These are phyloP conservation scores for Fraxinus nigra DNA, from an alignment of 305 asterid genomes.

Conservation along the genomic window DNA sequence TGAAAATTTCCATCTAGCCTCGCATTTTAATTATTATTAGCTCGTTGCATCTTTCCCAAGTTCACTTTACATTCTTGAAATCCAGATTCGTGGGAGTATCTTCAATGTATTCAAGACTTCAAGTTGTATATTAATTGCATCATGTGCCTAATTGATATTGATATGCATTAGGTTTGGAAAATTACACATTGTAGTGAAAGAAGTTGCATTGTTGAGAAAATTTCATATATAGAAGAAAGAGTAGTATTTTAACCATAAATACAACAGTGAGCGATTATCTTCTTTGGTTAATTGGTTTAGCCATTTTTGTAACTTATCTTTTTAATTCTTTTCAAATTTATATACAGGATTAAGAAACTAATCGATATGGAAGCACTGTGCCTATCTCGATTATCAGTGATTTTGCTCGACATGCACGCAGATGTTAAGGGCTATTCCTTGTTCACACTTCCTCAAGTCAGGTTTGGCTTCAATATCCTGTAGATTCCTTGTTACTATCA, in stretches of 20 bases:
- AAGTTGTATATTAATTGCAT: neutral
- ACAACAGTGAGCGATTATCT: neutral
- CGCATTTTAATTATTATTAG: slow-evolving; percentile 5
- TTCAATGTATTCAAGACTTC: neutral
- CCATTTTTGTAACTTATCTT: neutral
- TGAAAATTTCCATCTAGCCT: neutral
- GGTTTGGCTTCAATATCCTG: slow-evolving; percentile 40
- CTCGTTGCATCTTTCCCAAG: slow-evolving; percentile 1
- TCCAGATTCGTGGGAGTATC: neutral
- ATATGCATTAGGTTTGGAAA: neutral
- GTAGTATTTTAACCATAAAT: neutral
- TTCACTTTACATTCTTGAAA: slow-evolving; percentile 4
- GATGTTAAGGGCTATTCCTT: slow-evolving; percentile 92
- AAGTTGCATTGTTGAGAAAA: neutral
- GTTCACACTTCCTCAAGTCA: slow-evolving; percentile 89
- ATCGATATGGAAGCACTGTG: slow-evolving; percentile 79
- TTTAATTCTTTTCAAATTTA: slow-evolving; percentile 2
- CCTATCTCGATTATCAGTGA: slow-evolving; percentile 65
- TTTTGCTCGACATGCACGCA: slow-evolving; percentile 79
- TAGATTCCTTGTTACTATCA: slow-evolving; percentile 10
- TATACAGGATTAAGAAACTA: slow-evolving; percentile 75
- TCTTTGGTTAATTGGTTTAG: neutral
- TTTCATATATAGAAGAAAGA: neutral
- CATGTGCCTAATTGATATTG: neutral
- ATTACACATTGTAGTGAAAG: neutral